Evolutionary conservation across 2,329 filamentous ascomycete genomes (phyloP).

Genomic region (Dactylellina drechsleri): DNA sequence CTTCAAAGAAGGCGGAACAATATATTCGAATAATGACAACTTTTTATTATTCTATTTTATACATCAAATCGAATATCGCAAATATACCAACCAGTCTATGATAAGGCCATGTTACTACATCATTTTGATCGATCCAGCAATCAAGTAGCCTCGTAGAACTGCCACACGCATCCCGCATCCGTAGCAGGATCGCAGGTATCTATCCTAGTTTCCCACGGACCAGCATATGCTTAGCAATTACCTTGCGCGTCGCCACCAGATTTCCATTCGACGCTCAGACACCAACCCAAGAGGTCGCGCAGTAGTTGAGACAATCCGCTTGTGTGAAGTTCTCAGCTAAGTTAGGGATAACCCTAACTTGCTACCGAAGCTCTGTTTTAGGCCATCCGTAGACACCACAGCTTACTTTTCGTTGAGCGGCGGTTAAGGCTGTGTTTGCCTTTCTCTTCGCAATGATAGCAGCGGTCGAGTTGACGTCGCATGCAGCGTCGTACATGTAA

Average conservation of each 20-base stretch:
- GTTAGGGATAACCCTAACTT: neutral
- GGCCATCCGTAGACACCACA: too few species aligned
- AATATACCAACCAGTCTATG: neutral
- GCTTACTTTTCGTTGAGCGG: too few species aligned
- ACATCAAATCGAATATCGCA: neutral
- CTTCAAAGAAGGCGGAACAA: too few species aligned
- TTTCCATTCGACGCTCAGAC: neutral
- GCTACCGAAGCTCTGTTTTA: too few species aligned
- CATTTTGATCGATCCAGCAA: neutral
- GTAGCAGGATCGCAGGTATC: neutral
- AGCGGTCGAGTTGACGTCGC: too few species aligned
- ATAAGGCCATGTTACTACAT: neutral
- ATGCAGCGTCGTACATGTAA: too few species aligned
- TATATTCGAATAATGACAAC: neutral
- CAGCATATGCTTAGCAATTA: neutral
- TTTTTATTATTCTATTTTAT: neutral
- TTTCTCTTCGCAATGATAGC: too few species aligned
- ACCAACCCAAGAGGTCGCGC: neutral
- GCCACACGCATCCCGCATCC: neutral
- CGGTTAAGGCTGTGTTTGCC: too few species aligned
- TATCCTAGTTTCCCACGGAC: neutral
- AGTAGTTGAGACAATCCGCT: neutral
- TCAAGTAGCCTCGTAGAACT: slow-evolving; percentile 3
- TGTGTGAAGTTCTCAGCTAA: neutral
- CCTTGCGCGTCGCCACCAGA: neutral